Conservation (phyloP, 345 rosid genomes). For the Pistacia integerrima region DNA sequence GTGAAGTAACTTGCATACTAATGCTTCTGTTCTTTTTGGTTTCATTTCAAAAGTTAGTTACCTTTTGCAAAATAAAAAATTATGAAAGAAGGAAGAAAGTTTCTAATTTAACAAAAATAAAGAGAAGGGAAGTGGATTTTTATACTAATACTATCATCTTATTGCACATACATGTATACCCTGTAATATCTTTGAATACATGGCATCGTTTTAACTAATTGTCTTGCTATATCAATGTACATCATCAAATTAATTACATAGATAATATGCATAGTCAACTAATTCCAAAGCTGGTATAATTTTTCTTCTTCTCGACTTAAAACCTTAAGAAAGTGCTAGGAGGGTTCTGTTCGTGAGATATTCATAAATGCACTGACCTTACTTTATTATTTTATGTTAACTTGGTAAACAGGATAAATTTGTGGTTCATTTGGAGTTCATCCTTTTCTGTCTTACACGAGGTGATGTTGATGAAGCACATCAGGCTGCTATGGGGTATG, state of each 20-base stretch:
- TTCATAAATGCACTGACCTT: neutral
- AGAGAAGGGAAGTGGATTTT: neutral
- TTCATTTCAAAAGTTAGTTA: neutral
- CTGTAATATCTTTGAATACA: neutral
- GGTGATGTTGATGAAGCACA: conserved; percentile 58
- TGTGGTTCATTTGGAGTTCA: conserved; percentile 66
- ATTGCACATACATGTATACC: neutral
- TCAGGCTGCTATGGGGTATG: conserved; percentile 54
- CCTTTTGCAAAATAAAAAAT: neutral
- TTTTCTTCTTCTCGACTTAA: conserved; percentile 6
- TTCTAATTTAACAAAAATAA: neutral
- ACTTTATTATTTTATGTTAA: neutral
- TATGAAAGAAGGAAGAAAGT: neutral
- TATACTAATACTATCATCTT: no score
- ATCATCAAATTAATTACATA: neutral
- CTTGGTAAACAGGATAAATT: conserved; percentile 52
- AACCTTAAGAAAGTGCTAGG: neutral
- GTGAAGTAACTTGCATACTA: neutral
- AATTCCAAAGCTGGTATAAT: neutral
- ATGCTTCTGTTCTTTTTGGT: neutral
- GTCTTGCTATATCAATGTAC: neutral
- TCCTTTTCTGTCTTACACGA: conserved; percentile 48
- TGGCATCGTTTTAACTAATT: neutral
- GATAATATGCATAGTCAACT: neutral
- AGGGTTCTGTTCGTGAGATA: neutral